Evolutionary conservation across 768 basidiomycete genomes (phyloP), one percentile per base, ranked within the genome.

Genomic region (Pleurotus giganteus): DNA sequence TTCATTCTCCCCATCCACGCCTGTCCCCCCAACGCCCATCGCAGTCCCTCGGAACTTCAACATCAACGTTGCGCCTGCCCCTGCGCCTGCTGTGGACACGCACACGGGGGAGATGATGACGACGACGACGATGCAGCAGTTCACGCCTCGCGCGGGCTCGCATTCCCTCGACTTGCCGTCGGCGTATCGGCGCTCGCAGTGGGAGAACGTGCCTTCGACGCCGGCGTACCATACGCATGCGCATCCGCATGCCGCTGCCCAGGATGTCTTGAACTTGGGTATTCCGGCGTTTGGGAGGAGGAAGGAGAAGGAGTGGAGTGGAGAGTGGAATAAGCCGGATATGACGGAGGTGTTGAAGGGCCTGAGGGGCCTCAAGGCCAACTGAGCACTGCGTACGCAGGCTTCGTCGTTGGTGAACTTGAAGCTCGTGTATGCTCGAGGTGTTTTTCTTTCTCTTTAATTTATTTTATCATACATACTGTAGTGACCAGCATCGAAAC

Each of bases 291-390:
- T 54, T 39, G 64, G 68, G 19, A 62, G 63, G 34, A 56, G 70
- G 32, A 71, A 70, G 60, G 69, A 71, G 58, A 62, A 61, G 44
- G 72, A 72, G 46, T 74, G 72, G 72, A 72, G 68, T 52, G 72
- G 72, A 8, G 70, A 72, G 54, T 74, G 72, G 72, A 74, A 74
- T 56, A 41, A 69, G 19, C 58, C 56, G 52, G 71, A 74, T 60
- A 70, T 74, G 67, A 63, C 66, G 13, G 67, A 69, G 37, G 70
- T 74, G 21, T 57, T 66, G 53, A 66, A 49, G 56, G 61, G 58
- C 31, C 54, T 74, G 59, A 60, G 72, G 36, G 65, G 60, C 6
- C 55, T 72, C 36, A 69, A 64, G 53, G 57, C 47, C 19, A 13
- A 23, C 24, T 32, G 15, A 21, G 13, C 28, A 34, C 15, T 15